Conservation (phyloP, 345 rosid genomes). For the Sisymbrium altissimum region DNA sequence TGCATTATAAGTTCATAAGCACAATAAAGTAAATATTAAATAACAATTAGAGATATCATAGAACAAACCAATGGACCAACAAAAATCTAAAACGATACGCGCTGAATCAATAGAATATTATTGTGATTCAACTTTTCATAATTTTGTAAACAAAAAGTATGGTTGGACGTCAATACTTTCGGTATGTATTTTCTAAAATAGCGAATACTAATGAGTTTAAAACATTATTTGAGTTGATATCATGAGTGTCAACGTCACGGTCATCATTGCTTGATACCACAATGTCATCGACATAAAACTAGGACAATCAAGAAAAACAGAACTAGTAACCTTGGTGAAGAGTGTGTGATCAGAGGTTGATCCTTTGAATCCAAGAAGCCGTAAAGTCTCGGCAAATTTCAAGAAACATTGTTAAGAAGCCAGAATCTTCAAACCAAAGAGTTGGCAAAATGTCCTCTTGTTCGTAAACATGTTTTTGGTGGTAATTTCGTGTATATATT, state of each 20-base stretch:
- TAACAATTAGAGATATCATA: neutral
- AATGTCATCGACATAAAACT: neutral
- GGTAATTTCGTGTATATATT: neutral
- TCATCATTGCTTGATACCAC: neutral
- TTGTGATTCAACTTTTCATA: neutral
- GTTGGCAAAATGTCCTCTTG: neutral
- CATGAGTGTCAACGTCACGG: neutral
- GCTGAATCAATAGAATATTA: neutral
- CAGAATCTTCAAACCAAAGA: neutral
- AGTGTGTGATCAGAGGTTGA: neutral
- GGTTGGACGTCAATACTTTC: neutral
- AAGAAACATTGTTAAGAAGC: neutral
- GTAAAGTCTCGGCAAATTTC: neutral
- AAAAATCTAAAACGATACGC: neutral
- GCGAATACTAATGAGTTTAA: neutral
- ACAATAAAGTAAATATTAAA: neutral
- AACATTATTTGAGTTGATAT: neutral
- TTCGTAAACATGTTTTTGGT: neutral
- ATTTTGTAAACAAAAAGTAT: neutral
- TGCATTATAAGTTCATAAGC: slow-evolving; percentile 16
- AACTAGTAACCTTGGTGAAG: neutral
- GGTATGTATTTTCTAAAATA: neutral
- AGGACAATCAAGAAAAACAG: neutral
- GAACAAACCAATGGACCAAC: neutral
- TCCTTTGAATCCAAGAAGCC: neutral